These are phyloP conservation scores for Rhynchosporium secalis DNA, from an alignment of 2,329 filamentous ascomycete species.

Conservation along the genomic window DNA sequence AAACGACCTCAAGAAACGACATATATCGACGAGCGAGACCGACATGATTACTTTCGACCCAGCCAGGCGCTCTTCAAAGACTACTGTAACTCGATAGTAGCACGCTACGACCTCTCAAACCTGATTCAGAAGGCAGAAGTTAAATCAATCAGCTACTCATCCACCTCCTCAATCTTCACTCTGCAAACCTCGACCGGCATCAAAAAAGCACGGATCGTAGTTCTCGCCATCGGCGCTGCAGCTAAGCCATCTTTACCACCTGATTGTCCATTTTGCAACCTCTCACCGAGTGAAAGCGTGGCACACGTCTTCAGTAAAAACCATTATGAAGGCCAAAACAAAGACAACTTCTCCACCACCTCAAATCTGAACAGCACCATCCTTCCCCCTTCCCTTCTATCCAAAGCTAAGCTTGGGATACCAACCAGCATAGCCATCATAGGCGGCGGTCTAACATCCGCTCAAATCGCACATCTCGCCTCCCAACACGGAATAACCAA, in stretches of 20 bases:
- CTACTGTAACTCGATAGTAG: slow-evolving; percentile 58
- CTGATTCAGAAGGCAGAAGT: slow-evolving; percentile 57
- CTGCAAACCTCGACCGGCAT: slow-evolving; percentile 55
- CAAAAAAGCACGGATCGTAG: slow-evolving; percentile 61
- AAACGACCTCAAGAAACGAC: slow-evolving; percentile 32
- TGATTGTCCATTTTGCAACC: slow-evolving; percentile 44
- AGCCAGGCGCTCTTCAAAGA: slow-evolving; percentile 61
- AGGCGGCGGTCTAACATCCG: slow-evolving; percentile 74
- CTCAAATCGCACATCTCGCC: slow-evolving; percentile 69
- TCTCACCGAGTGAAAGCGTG: slow-evolving; percentile 26
- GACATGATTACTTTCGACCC: slow-evolving; percentile 69
- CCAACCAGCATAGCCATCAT: slow-evolving; percentile 68
- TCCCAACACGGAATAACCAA: slow-evolving; percentile 64
- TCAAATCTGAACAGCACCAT: slow-evolving; percentile 9
- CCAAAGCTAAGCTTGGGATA: slow-evolving; percentile 45
- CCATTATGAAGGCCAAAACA: neutral
- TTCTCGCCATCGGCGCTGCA: slow-evolving; percentile 71
- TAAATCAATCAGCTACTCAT: slow-evolving; percentile 29
- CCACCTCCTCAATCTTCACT: slow-evolving; percentile 60
- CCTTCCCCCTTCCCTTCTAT: slow-evolving; percentile 43
- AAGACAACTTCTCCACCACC: neutral
- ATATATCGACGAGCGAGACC: slow-evolving; percentile 61
- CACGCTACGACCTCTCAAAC: slow-evolving; percentile 58
- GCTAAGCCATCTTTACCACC: slow-evolving; percentile 50
- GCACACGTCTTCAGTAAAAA: slow-evolving; percentile 25